Percentiles rank a stretch among this genome's conserved stretches.
Conservation (phyloP, 345 rosid genomes). For the Populus nigra region DNA sequence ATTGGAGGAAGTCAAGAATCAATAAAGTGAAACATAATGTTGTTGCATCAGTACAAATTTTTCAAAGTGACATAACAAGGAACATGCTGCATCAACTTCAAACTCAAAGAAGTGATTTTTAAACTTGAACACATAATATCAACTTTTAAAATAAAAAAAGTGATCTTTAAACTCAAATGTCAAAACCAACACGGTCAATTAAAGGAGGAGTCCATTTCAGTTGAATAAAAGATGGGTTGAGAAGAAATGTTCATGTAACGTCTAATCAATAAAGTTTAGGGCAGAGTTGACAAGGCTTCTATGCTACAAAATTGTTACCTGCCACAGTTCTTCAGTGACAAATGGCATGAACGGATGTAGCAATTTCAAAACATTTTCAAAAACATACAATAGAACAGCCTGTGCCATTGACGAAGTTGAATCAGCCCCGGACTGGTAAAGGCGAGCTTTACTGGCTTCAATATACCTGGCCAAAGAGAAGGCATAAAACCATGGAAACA, state of each 20-base stretch:
- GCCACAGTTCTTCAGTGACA: slow-evolving; percentile 96
- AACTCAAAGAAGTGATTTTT: not conserved
- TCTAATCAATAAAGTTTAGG: not conserved
- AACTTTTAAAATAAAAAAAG: not conserved
- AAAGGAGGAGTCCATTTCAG: not conserved
- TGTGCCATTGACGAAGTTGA: slow-evolving; percentile 59
- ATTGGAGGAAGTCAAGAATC: slow-evolving; percentile 4
- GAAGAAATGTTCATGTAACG: not conserved
- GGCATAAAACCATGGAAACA: slow-evolving; percentile 20
- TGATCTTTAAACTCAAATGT: not conserved
- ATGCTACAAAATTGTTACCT: slow-evolving; percentile 41
- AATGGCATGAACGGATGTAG: slow-evolving; percentile 98
- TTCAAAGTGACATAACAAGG: not conserved
- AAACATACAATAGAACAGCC: slow-evolving; percentile 82
- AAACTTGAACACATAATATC: not conserved
- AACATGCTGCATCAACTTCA: not conserved
- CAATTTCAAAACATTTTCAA: slow-evolving; percentile 76
- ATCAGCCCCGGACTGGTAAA: slow-evolving; percentile 54
- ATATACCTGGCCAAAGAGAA: slow-evolving; percentile 62
- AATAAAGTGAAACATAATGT: not conserved
- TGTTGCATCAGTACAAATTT: not conserved
- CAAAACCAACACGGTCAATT: not conserved
- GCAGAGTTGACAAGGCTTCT: not conserved
- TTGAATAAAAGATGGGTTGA: not conserved
- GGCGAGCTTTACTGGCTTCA: slow-evolving; percentile 92